These are phyloP conservation scores for Coniella lustricola DNA, from an alignment of 2,329 filamentous ascomycete genomes.

Conservation along the genomic window DNA sequence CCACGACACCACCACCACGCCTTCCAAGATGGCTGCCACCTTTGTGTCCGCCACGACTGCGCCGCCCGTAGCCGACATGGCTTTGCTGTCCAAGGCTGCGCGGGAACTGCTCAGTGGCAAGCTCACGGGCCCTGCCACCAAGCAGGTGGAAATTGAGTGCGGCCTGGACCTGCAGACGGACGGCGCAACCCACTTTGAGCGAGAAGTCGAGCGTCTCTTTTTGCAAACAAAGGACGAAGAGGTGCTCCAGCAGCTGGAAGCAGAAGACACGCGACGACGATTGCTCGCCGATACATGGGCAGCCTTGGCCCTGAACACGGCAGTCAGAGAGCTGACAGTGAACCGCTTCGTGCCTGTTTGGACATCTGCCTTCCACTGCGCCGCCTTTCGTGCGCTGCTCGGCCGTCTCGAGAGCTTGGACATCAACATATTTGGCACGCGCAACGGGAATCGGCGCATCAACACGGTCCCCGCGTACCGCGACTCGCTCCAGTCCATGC, in stretches of 20 bases:
- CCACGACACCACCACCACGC: no score
- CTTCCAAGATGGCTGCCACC: no score
- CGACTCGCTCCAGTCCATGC: conserved; percentile 13
- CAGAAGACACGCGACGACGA: conserved; percentile 12
- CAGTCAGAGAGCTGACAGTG: conserved; percentile 8
- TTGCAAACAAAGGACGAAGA: conserved; percentile 12
- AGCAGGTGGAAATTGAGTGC: conserved; percentile 10
- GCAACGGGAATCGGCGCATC: conserved; percentile 13
- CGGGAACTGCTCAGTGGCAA: conserved; percentile 10
- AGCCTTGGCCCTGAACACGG: conserved; percentile 9
- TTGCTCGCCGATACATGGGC: conserved; percentile 13
- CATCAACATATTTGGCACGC: conserved; percentile 9
- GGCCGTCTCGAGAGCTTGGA: conserved; percentile 10
- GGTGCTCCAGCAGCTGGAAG: conserved; percentile 11
- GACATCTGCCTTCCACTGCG: conserved; percentile 12
- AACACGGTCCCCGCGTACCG: conserved; percentile 14
- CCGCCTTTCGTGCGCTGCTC: conserved; percentile 6
- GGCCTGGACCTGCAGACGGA: conserved; percentile 7
- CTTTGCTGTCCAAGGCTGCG: conserved; percentile 8
- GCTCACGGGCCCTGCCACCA: conserved; percentile 7
- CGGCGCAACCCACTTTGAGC: not conserved
- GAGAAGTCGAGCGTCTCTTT: conserved; percentile 9
- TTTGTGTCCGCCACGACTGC: no score
- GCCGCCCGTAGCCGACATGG: not conserved
- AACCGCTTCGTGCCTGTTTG: conserved; percentile 11